Evolutionary conservation across 495 filamentous ascomycete species (phyloP), one percentile per base, ranked within the genome.

Genomic region (Chaetomium tenue): DNA sequence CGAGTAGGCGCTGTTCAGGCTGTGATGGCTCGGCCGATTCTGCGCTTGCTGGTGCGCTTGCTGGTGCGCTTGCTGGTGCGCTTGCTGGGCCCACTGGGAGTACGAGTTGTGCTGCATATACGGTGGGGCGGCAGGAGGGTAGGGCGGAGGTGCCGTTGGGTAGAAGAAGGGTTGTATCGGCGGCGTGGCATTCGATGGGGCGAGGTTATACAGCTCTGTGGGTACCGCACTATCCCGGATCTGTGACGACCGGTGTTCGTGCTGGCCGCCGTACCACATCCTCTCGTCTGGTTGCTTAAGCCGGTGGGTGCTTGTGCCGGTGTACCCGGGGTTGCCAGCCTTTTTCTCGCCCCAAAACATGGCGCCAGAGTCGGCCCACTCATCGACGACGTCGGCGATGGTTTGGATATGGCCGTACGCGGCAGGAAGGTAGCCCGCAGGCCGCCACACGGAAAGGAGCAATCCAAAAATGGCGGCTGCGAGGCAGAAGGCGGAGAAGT

Each of bases 281-380:
- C 66, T 71, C 50, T 69, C 66, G 39, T 58, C 25, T 5, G 72
- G 66, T 63, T 58, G 56, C 48, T 62, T 37, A 50, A 69, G 61
- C 48, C 55, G 25, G 18, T 63, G 47, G 37, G 66, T 67, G 61
- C 66, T 67, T 13, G 66, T 70, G 61, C 68, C 63, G 28, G 71
- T 71, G 58, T 53, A 70, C 28, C 54, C 58, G 22, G 61, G 62
- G 53, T 65, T 37, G 54, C 54, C 67, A 26, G 69, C 33, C 8
- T 42, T 50, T 51, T 79, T 79, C 54, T 79, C 74, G 18, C 80
- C 80, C 80, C 78, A 81, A 62, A 74, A 82, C 62, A 83, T 69
- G 22, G 70, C 68, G 9, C 71, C 68, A 13, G 73, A 68, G 52
- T 70, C 60, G 22, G 66, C 58, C 79, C 79, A 82, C 16, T 80